Evolutionary conservation across 2,329 filamentous ascomycete species (phyloP).

Genomic region (Myriosclerotinia curreyana): DNA sequence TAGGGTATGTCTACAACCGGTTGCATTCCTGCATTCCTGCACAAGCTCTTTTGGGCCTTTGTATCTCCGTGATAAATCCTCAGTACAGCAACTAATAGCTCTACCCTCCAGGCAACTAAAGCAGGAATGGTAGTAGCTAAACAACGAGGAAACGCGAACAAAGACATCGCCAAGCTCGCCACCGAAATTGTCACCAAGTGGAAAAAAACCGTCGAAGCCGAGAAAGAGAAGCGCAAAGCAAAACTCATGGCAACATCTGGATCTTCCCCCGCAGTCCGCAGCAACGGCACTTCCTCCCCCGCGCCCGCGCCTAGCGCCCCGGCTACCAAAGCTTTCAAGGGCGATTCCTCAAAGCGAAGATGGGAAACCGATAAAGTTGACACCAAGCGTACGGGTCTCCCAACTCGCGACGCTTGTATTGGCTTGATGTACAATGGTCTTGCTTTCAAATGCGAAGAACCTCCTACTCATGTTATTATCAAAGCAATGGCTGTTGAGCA

Average conservation of each 20-base stretch:
- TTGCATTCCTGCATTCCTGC: slow-evolving; percentile 32
- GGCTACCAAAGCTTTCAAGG: slow-evolving; percentile 51
- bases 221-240: slow-evolving; percentile 52
- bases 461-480: slow-evolving; percentile 67
- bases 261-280: slow-evolving; percentile 31
- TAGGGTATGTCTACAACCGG: slow-evolving; percentile 54
- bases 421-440: slow-evolving; percentile 93
- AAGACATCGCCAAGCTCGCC: slow-evolving; percentile 74
- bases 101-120: slow-evolving; percentile 62
- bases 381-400: slow-evolving; percentile 69
- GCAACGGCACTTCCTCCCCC: slow-evolving; percentile 30
- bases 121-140: slow-evolving; percentile 89
- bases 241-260: slow-evolving; percentile 28
- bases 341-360: slow-evolving; percentile 74
- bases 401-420: slow-evolving; percentile 77
- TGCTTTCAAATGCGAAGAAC: slow-evolving; percentile 65
- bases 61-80: not conserved
- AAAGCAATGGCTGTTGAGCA: slow-evolving; percentile 78
- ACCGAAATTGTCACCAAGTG: slow-evolving; percentile 83
- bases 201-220: slow-evolving; percentile 72
- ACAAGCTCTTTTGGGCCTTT: slow-evolving; percentile 6
- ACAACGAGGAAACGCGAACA: slow-evolving; percentile 71
- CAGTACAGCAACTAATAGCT: slow-evolving; percentile 22
- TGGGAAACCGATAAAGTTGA: slow-evolving; percentile 80
- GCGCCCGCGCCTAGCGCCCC: slow-evolving; percentile 41